These are phyloP conservation scores for Fraxinus angustifolia DNA, from an alignment of 305 asterid species.

Conservation along the genomic window DNA sequence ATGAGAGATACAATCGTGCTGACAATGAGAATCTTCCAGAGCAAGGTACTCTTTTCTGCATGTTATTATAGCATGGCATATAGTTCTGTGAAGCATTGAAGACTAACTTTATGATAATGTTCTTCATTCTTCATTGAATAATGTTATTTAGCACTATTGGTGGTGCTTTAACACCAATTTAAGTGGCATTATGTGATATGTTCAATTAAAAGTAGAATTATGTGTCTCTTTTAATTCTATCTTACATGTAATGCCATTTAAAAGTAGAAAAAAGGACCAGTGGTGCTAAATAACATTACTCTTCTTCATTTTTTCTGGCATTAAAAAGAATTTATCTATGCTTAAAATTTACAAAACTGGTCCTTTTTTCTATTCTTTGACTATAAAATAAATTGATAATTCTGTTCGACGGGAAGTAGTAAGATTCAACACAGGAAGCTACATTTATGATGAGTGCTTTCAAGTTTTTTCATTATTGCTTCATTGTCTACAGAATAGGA, in stretches of 20 bases:
- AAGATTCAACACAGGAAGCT: neutral
- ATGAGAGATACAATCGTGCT: conserved; percentile 77
- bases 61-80: neutral
- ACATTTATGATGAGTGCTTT: neutral
- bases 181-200: neutral
- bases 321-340: neutral
- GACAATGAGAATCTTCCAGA: conserved; percentile 82
- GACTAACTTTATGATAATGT: neutral
- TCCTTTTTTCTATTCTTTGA: neutral
- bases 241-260: neutral
- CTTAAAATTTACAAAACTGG: neutral
- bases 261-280: neutral
- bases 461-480: neutral
- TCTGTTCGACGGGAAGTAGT: neutral
- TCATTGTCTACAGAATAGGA: neutral
- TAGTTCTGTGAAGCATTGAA: neutral
- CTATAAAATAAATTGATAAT: neutral
- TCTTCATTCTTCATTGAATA: neutral
- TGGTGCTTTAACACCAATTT: neutral
- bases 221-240: neutral
- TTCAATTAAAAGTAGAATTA: neutral
- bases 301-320: neutral
- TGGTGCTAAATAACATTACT: neutral
- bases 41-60: conserved; percentile 57
- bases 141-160: neutral